Base-by-base conservation (phyloP, 176 grass and related monocot genomes). In the Triticum dicoccoides region DNA sequence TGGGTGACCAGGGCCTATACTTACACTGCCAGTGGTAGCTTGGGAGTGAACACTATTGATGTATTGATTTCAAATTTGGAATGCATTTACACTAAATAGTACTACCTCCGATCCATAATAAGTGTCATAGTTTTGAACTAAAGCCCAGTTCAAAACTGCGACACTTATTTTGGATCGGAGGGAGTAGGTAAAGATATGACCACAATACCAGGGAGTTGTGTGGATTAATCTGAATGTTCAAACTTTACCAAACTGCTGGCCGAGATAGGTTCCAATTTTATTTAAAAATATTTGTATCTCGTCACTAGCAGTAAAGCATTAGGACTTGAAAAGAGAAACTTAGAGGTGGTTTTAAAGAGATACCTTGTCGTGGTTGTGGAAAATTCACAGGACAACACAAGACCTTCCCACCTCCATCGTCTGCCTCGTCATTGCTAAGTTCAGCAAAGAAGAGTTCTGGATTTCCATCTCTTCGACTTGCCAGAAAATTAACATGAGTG, bases 401-500 rank as follows among this genome's bases (percentile, higher is more conserved):
- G 6, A 23, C 71, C 39, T 27, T 73, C n/a, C 71, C 39, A 3
- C n/a, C 39, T 47, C 24, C 39, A 45, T 27, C 12, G 6, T 17
- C 11, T 14, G 71, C 6, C 39, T 25, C 14, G n/a, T 73, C 41
- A 15, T 73, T 73, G 39, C 71, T 47, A 73, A 73, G 11, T 73
- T 73, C 71, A 73, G 39, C 71, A 47, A 73, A 73, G 41, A 73
- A 73, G 71, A 73, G 71, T 73, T 73, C 13, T 25, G 39, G 39
- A 1, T 27, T 27, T 73, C 44, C 41, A 73, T 24, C 71, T 73
- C 71, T 27, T 45, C 1, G 39, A 42, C 71, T 73, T 73, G 71
- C 71, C n/a, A 47, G 3, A 47, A 73, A 73, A 73, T 73, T 73
- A 27, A 73, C 3, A 73, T 73, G 71, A 25, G 0, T 47, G 11